A percentile compares a stretch with the other conserved stretches of the same genome.
These are phyloP conservation scores for Onygenales sp. DNA, from an alignment of 2,329 filamentous ascomycete genomes.

Conservation along the genomic window DNA sequence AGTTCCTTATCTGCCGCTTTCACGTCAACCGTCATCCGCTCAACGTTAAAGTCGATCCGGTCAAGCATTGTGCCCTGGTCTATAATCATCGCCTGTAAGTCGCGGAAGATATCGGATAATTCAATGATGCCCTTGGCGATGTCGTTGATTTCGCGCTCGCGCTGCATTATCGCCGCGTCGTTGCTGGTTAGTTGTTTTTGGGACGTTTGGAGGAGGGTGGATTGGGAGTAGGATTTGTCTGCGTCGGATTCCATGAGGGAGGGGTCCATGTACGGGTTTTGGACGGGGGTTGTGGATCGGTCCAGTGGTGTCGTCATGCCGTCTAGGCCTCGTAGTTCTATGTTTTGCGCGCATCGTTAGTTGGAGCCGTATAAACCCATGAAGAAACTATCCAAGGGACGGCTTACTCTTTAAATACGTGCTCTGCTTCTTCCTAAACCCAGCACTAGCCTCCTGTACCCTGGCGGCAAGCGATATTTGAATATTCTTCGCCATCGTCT, in stretches of 20 bases:
- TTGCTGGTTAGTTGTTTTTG: constrained; percentile 55
- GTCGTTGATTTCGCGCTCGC: constrained; percentile 93
- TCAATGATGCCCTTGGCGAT: constrained; percentile 98
- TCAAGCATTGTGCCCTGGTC: constrained; percentile 86
- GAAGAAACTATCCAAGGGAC: neutral
- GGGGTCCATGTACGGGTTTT: constrained; percentile 68
- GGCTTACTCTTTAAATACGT: constrained; percentile 80
- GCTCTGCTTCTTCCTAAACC: constrained; percentile 95
- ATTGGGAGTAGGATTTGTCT: constrained; percentile 85
- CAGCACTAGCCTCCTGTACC: constrained; percentile 84
- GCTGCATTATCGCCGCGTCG: constrained; percentile 77
- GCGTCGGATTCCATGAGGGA: constrained; percentile 88
- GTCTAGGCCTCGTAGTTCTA: constrained; percentile 66
- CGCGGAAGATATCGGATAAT: constrained; percentile 90
- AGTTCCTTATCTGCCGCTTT: constrained; percentile 90
- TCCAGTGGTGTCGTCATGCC: constrained; percentile 48
- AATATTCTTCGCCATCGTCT: constrained; percentile 92
- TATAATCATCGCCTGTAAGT: constrained; percentile 91
- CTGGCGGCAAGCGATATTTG: constrained; percentile 81
- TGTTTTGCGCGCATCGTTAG: neutral
- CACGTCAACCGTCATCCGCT: constrained; percentile 87
- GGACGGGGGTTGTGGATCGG: constrained; percentile 39
- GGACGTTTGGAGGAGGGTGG: constrained; percentile 70
- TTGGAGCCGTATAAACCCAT: neutral
- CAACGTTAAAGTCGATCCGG: constrained; percentile 96